Conservation (phyloP, 805 yeast genomes). For the Scheffersomyces spartinae region DNA sequence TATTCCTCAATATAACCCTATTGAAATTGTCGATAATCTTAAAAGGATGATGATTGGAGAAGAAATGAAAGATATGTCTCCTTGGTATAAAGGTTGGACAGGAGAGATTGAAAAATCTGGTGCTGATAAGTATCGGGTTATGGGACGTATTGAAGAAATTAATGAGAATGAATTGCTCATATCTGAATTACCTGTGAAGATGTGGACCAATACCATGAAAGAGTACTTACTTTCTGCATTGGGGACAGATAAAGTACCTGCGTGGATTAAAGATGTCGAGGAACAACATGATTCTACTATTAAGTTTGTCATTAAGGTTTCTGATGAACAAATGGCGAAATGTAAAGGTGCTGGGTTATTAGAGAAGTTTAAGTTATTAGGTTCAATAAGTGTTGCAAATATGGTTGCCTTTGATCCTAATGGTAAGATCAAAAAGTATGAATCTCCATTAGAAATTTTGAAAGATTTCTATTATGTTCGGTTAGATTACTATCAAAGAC, state of each 20-base stretch:
- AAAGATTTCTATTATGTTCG: constrained; percentile 79
- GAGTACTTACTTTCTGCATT: constrained; percentile 69
- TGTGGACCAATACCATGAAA: constrained; percentile 89
- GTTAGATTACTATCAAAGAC: constrained; percentile 78
- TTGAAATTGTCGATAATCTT: constrained; percentile 67
- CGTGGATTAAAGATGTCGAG: constrained; percentile 91
- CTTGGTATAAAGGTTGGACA: constrained; percentile 96
- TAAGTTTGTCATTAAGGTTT: constrained; percentile 64
- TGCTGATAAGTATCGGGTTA: constrained; percentile 60
- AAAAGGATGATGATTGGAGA: constrained; percentile 64
- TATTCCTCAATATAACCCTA: constrained; percentile 84
- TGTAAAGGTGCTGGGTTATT: constrained; percentile 64
- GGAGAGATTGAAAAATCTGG: constrained; percentile 62
- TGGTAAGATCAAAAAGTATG: constrained; percentile 80
- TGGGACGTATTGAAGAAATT: constrained; percentile 71
- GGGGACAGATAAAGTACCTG: constrained; percentile 60
- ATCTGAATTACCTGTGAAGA: constrained; percentile 82
- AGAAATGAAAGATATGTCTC: constrained; percentile 60
- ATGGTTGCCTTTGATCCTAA: constrained; percentile 94
- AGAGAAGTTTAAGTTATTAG: constrained; percentile 70
- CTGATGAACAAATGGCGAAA: constrained; percentile 75
- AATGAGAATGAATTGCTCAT: constrained; percentile 77
- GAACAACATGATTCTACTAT: constrained; percentile 85
- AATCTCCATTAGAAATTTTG: constrained; percentile 63
- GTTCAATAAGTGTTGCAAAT: constrained; percentile 61